phyloP scores from a whole-genome alignment of 768 basidiomycete species.

The Boletales sp. region DNA sequence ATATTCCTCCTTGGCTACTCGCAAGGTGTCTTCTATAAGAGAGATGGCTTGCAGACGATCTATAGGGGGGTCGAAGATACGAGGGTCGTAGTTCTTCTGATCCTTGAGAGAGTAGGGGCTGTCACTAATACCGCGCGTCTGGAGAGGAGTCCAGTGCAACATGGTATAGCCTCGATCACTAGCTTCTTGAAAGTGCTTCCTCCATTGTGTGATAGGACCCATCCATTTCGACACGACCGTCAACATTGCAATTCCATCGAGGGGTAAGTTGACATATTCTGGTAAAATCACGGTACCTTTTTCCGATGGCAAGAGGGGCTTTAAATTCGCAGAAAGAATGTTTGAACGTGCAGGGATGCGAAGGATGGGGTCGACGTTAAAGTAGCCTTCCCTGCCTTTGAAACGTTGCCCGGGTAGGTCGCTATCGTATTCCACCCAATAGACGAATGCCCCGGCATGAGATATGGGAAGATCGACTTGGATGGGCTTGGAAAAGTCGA shows the following conservation, averaged over 20 bases:
- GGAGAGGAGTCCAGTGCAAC: conserved; percentile 95
- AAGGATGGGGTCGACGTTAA: conserved; percentile 93
- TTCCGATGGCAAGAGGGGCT: conserved; percentile 48
- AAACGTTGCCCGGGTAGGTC: conserved; percentile 55
- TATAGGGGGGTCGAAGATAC: conserved; percentile 50
- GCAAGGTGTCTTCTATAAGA: conserved; percentile 61
- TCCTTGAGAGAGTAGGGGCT: conserved; percentile 94
- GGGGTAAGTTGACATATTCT: conserved; percentile 63
- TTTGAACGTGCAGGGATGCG: conserved; percentile 66
- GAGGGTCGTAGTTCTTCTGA: conserved; percentile 80
- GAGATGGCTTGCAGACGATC: conserved; percentile 50
- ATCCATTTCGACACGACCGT: conserved; percentile 98
- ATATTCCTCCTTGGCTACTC: conserved; percentile 74
- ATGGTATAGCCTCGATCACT: conserved; percentile 93
- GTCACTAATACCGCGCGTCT: conserved; percentile 83
- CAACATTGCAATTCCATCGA: conserved; percentile 85
- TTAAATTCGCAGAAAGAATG: conserved; percentile 59
- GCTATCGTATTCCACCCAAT: conserved; percentile 89
- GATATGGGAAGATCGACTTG: conserved; percentile 95
- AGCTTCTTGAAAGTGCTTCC: conserved; percentile 75
- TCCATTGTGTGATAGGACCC: conserved; percentile 80
- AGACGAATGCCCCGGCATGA: conserved; percentile 93
- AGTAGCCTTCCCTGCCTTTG: conserved; percentile 87
- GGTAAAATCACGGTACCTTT: conserved; percentile 51
- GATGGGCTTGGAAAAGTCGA: conserved; percentile 85